Evolutionary conservation across 23 red algal species (phyloP).

Genomic region (Gracilariopsis chorda): DNA sequence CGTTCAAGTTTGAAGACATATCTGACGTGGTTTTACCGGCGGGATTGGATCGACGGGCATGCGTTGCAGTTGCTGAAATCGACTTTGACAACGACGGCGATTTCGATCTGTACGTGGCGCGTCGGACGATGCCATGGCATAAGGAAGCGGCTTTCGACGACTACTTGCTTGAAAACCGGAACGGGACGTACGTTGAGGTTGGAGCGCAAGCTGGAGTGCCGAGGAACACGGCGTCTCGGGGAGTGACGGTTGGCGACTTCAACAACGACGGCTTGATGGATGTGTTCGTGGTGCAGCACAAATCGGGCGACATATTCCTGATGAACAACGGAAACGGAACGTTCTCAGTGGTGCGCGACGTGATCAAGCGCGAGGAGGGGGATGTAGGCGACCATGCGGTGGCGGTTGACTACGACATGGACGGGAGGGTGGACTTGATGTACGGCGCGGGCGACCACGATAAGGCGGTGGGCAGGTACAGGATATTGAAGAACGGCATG

Average conservation of each 20-base stretch:
- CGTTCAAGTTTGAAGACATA: constrained; percentile 20
- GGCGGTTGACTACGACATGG: constrained; percentile 33
- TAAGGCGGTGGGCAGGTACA: background rate
- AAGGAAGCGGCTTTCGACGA: background rate
- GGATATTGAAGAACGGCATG: background rate
- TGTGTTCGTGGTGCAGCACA: constrained; percentile 17
- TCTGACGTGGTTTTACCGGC: background rate
- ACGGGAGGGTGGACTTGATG: constrained; percentile 19
- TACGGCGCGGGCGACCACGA: background rate
- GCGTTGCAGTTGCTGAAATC: constrained; percentile 15
- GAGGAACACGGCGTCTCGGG: background rate
- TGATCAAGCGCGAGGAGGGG: background rate
- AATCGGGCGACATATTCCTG: background rate
- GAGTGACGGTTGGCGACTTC: constrained; percentile 66
- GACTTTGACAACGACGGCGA: constrained; percentile 67
- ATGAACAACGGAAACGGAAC: constrained; percentile 37
- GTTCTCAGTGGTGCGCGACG: background rate
- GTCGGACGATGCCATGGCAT: background rate
- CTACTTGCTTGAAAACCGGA: constrained; percentile 7
- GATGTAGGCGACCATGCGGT: constrained; percentile 18
- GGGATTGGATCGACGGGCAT: background rate
- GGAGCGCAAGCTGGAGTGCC: constrained; percentile 5
- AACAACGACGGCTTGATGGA: constrained; percentile 74
- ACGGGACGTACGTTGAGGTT: constrained; percentile 9
- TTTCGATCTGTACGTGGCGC: constrained; percentile 43